Conservation (phyloP, 139 green algal genomes). For the Coccomyxa sp. region DNA sequence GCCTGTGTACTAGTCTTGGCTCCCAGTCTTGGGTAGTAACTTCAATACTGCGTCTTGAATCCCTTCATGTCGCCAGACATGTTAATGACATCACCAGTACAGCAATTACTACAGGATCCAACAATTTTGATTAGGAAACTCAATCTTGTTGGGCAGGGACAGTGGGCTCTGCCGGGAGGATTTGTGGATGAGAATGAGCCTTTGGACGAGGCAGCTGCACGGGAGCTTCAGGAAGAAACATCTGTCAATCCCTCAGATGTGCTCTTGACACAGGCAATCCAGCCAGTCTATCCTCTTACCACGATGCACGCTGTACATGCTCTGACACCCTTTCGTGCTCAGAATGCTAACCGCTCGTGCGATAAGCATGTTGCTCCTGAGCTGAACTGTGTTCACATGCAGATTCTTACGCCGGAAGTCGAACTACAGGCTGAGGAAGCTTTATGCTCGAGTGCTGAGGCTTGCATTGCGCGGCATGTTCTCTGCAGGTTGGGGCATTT, state of each 20-base stretch:
- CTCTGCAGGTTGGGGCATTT: constrained; percentile 70
- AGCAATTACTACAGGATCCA: background rate
- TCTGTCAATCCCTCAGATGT: constrained; percentile 41
- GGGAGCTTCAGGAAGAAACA: constrained; percentile 88
- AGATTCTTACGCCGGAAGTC: background rate
- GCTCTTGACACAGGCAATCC: background rate
- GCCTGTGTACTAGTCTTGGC: background rate
- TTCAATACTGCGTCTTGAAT: background rate
- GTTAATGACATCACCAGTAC: background rate
- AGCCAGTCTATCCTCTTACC: background rate
- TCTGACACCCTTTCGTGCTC: background rate
- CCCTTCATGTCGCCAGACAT: background rate
- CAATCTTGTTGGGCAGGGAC: constrained; percentile 20
- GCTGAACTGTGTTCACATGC: background rate
- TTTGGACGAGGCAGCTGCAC: constrained; percentile 61
- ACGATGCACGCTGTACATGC: background rate
- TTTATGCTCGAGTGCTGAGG: background rate
- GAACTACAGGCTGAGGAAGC: background rate
- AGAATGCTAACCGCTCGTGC: background rate
- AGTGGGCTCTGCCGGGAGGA: constrained; percentile 81
- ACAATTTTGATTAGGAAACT: background rate
- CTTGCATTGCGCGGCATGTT: no score
- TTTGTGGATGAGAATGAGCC: constrained; percentile 84
- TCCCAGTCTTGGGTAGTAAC: background rate
- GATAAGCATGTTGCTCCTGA: background rate